Conservation (phyloP, 179 eudicot genomes). For the Actinidia arguta region DNA sequence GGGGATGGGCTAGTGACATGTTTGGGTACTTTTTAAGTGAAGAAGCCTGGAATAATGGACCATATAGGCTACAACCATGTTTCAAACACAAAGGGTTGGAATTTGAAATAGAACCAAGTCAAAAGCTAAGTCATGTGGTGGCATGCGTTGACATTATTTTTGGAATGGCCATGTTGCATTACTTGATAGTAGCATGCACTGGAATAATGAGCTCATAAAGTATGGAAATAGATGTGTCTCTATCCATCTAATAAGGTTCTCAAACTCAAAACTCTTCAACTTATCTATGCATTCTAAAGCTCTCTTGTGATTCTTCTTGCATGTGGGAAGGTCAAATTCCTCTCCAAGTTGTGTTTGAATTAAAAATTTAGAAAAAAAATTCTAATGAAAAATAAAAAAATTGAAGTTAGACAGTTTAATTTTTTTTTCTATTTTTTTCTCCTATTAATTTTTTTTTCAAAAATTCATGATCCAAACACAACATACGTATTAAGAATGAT, state of each 20-base stretch:
- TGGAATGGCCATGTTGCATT: not conserved
- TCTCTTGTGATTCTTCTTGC: not conserved
- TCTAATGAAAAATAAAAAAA: too few relatives aligned
- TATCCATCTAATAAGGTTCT: constrained; percentile 1
- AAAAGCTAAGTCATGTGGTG: not conserved
- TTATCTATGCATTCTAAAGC: not conserved
- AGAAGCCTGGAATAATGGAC: constrained; percentile 18
- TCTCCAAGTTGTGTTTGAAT: too few relatives aligned
- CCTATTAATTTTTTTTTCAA: not conserved
- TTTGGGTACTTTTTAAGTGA: constrained; percentile 14
- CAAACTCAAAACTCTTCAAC: not conserved
- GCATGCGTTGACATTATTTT: too few relatives aligned
- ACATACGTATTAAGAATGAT: not conserved
- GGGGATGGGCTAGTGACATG: not conserved
- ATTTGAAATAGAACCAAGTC: not conserved
- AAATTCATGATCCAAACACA: too few relatives aligned
- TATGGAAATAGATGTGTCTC: not conserved
- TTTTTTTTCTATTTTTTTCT: too few relatives aligned
- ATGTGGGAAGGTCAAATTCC: not conserved
- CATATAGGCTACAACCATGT: not conserved
- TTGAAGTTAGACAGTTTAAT: too few relatives aligned
- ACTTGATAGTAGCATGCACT: not conserved
- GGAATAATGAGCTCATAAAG: constrained; percentile 14
- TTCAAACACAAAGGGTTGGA: not conserved
- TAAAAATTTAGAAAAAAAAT: too few relatives aligned